Evolutionary conservation across 73 alveolate species (phyloP).

Genomic region (Effrenium voratum): DNA sequence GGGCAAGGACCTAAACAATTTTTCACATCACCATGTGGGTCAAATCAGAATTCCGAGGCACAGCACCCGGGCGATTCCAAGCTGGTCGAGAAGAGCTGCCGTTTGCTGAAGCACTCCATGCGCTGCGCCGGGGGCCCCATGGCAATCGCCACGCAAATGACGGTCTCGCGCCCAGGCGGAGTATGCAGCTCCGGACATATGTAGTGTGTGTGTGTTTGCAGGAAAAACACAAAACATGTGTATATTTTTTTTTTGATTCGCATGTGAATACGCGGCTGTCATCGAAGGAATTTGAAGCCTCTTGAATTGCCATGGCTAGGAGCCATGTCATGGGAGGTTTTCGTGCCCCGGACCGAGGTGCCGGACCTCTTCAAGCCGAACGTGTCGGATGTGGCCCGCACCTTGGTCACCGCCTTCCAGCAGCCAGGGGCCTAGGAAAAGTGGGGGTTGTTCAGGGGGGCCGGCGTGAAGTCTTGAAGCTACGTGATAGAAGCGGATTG

Average conservation of each 20-base stretch:
- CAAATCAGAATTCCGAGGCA: not conserved
- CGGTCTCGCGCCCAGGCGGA: not conserved
- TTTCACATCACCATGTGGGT: not conserved
- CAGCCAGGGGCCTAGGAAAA: constrained; percentile 19
- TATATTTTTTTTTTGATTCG: too few species aligned
- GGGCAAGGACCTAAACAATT: too few species aligned
- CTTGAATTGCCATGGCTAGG: too few species aligned
- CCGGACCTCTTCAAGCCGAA: constrained; percentile 91
- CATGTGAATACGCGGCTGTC: too few species aligned
- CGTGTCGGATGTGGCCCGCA: constrained; percentile 76
- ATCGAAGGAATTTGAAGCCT: too few species aligned
- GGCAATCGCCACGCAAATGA: not conserved
- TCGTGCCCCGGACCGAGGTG: too few species aligned
- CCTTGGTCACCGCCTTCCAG: constrained; percentile 64
- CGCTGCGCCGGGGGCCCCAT: constrained; percentile 32
- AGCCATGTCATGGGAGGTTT: too few species aligned
- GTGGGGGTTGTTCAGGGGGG: too few species aligned
- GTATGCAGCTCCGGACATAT: not conserved
- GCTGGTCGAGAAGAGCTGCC: constrained; percentile 86
- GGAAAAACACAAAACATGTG: too few species aligned
- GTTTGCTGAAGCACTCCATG: constrained; percentile 91
- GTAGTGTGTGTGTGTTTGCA: not conserved
- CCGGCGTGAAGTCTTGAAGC: too few species aligned
- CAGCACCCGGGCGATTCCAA: constrained; percentile 87
- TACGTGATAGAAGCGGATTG: too few species aligned